phyloP scores from a whole-genome alignment of 148 eudicot species.

The Vaccinium darrowii region DNA sequence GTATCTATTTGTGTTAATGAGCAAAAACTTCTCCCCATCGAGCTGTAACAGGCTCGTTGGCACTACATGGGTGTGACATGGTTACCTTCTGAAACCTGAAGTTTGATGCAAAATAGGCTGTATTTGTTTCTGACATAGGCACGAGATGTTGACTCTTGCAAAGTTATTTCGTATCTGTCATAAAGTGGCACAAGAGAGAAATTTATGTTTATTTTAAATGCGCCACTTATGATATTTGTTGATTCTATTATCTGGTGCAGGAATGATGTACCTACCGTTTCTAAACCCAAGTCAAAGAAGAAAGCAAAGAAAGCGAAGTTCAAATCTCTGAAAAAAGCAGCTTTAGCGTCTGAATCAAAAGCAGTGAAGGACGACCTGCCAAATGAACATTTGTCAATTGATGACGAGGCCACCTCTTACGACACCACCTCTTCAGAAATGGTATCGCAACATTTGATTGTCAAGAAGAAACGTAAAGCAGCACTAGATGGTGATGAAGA shows the following conservation, averaged over 20 bases:
- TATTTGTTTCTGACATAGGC: conserved; percentile 3
- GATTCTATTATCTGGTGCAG: conserved; percentile 31
- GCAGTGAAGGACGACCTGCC: conserved; percentile 43
- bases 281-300: conserved; percentile 77
- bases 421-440: conserved; percentile 45
- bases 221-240: background rate
- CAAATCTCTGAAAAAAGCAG: conserved; percentile 75
- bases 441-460: conserved; percentile 30
- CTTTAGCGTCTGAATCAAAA: conserved; percentile 53
- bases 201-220: background rate
- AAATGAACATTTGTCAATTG: conserved; percentile 44
- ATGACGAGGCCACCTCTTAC: conserved; percentile 42
- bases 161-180: background rate
- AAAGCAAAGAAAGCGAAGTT: conserved; percentile 87
- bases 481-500: conserved; percentile 40
- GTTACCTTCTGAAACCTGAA: conserved; percentile 8
- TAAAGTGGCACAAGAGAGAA: background rate
- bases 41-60: background rate
- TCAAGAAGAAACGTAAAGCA: conserved; percentile 66
- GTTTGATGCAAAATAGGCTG: background rate
- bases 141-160: conserved; percentile 3
- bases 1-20: background rate
- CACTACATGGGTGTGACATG: background rate
- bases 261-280: conserved; percentile 38
- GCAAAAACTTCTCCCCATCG: background rate